These are phyloP conservation scores for Hordeum marinum DNA, from an alignment of 176 grass and related monocot genomes.

Conservation along the genomic window DNA sequence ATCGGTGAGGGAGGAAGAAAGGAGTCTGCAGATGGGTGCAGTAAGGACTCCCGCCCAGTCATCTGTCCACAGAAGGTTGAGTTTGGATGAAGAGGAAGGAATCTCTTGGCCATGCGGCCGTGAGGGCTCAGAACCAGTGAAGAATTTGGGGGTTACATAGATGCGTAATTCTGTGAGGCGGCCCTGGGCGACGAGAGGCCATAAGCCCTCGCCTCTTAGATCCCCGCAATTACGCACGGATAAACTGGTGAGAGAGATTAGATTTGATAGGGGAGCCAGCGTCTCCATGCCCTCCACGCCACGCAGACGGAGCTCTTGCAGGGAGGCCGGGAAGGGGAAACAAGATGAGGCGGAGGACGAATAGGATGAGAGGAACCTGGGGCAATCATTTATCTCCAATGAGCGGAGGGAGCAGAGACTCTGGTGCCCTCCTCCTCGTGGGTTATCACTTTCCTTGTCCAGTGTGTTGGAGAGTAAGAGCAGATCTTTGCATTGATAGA, in stretches of 20 bases:
- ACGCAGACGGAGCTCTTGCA: fast-evolving
- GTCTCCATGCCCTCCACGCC: not conserved
- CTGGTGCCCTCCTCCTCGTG: not conserved
- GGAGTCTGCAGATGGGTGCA: not conserved
- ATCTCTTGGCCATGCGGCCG: not conserved
- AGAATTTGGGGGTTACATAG: not conserved
- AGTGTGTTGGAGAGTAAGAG: not conserved
- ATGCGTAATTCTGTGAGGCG: not conserved
- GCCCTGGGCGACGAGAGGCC: not conserved
- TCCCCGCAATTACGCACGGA: fast-evolving
- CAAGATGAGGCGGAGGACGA: not conserved
- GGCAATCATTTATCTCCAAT: fast-evolving
- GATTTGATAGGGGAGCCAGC: not conserved
- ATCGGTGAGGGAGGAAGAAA: not conserved
- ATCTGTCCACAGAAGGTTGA: not conserved
- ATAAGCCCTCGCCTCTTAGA: too few species aligned
- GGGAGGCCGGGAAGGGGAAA: not conserved
- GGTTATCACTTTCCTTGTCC: fast-evolving
- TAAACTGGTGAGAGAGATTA: not conserved
- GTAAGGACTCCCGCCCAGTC: not conserved
- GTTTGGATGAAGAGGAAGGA: not conserved
- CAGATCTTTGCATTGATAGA: fast-evolving
- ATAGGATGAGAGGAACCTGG: not conserved
- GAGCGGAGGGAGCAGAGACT: not conserved
- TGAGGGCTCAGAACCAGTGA: not conserved